These are phyloP conservation scores for Ulota crispa DNA, from an alignment of 225 moss, liverwort and hornwort genomes.

Conservation along the genomic window DNA sequence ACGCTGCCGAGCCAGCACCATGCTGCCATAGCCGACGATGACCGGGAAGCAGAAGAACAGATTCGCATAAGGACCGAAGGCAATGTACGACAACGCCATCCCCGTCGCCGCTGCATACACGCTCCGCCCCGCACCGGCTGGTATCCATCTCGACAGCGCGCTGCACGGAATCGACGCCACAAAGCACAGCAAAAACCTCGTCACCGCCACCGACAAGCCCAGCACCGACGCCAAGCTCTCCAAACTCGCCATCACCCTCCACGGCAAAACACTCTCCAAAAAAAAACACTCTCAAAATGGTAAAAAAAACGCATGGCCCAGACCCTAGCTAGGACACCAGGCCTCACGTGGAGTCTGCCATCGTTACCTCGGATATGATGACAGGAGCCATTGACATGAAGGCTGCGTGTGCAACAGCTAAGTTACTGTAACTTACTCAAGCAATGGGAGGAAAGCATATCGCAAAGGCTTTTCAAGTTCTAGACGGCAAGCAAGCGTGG, in stretches of 20 bases:
- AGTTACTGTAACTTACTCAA: neutral
- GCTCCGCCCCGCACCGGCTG: slow-evolving; percentile 47
- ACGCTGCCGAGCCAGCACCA: slow-evolving; percentile 49
- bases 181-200: slow-evolving; percentile 64
- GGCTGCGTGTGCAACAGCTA: neutral
- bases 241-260: slow-evolving; percentile 33
- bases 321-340: neutral
- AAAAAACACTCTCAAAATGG: neutral
- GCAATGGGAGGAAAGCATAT: neutral
- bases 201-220: slow-evolving; percentile 61
- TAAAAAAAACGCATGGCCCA: neutral
- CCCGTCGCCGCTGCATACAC: slow-evolving; percentile 65
- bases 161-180: slow-evolving; percentile 61
- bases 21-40: slow-evolving; percentile 61
- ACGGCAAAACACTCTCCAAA: neutral
- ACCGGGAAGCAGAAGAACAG: slow-evolving; percentile 60
- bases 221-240: slow-evolving; percentile 53
- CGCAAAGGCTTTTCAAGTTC: neutral
- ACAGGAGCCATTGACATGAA: neutral
- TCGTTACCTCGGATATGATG: neutral
- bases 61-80: slow-evolving; percentile 67
- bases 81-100: slow-evolving; percentile 50
- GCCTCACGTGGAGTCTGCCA: neutral
- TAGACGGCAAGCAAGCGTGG: neutral
- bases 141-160: slow-evolving; percentile 50